Evolutionary conservation across 1,139 yeast genomes (phyloP).

Genomic region (Blastobotrys buckinghamii): DNA sequence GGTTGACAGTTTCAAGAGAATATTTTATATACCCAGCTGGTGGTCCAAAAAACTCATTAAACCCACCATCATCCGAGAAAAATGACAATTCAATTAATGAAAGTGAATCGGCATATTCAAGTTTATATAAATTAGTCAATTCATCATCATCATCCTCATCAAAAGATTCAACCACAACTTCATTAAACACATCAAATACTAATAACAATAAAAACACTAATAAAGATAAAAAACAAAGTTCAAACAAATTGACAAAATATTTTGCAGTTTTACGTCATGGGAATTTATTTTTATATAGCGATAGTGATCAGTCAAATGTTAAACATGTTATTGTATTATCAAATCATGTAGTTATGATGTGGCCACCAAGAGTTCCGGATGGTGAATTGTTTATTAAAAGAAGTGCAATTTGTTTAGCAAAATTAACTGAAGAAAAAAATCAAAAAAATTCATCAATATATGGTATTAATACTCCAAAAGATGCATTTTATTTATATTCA

Average conservation of each 20-base stretch:
- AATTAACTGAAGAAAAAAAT: slow-evolving; percentile 14
- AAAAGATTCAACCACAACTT: slow-evolving; percentile 11
- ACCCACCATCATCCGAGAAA: slow-evolving; percentile 27
- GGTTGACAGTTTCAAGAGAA: slow-evolving; percentile 79
- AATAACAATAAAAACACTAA: neutral
- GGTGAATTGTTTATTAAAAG: slow-evolving; percentile 74
- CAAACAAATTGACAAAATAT: slow-evolving; percentile 20
- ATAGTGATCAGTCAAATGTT: slow-evolving; percentile 58
- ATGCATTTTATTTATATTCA: slow-evolving; percentile 66
- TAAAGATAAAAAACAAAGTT: slow-evolving; percentile 7
- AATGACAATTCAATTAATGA: slow-evolving; percentile 33
- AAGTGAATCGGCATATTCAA: slow-evolving; percentile 51
- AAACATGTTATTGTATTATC: slow-evolving; percentile 75
- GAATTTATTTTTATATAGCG: slow-evolving; percentile 72
- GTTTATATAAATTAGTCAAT: slow-evolving; percentile 54
- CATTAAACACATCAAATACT: neutral
- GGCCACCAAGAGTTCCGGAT: slow-evolving; percentile 76
- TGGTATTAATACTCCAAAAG: slow-evolving; percentile 38
- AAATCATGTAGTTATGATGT: slow-evolving; percentile 64
- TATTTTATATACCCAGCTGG: slow-evolving; percentile 46
- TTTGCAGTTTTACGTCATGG: slow-evolving; percentile 55
- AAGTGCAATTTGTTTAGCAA: slow-evolving; percentile 63
- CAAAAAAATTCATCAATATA: slow-evolving; percentile 12
- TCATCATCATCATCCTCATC: slow-evolving; percentile 14
- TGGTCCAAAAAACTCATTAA: slow-evolving; percentile 26